phyloP scores from a whole-genome alignment of 345 rosid species.

The Erodium maritimum region DNA sequence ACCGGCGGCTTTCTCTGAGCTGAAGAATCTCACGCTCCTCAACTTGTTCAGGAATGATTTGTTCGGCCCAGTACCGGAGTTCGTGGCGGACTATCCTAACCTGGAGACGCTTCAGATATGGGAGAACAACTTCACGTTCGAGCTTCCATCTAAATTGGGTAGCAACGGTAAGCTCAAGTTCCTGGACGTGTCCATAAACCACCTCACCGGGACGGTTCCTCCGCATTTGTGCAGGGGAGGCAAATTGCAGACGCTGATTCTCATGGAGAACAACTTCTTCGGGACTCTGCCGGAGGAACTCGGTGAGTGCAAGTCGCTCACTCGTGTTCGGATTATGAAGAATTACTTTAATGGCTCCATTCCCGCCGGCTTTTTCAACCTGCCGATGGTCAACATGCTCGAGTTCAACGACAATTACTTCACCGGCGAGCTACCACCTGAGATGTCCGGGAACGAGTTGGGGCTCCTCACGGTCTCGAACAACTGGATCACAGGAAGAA shows the following conservation, averaged over 20 bases:
- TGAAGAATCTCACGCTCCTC: slow-evolving; percentile 41
- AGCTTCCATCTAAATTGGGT: slow-evolving; percentile 59
- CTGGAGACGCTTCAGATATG: slow-evolving; percentile 59
- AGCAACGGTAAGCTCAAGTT: slow-evolving; percentile 41
- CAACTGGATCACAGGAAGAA: slow-evolving; percentile 49
- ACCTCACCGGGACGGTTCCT: slow-evolving; percentile 66
- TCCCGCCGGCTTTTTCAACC: slow-evolving; percentile 57
- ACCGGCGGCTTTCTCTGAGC: slow-evolving; percentile 41
- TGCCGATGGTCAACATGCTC: slow-evolving; percentile 31
- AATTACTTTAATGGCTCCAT: slow-evolving; percentile 52
- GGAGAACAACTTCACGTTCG: slow-evolving; percentile 65
- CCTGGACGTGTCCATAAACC: slow-evolving; percentile 59
- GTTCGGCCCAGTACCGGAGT: slow-evolving; percentile 53
- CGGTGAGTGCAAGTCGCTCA: slow-evolving; percentile 58
- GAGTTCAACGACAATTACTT: slow-evolving; percentile 55
- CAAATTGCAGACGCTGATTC: slow-evolving; percentile 33
- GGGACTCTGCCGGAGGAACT: slow-evolving; percentile 61
- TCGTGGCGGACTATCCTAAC: slow-evolving; percentile 53
- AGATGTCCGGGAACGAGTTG: slow-evolving; percentile 41
- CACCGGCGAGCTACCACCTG: slow-evolving; percentile 58
- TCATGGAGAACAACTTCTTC: slow-evolving; percentile 56
- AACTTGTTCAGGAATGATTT: slow-evolving; percentile 54
- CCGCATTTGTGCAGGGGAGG: slow-evolving; percentile 56
- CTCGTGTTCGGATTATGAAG: slow-evolving; percentile 34
- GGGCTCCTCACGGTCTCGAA: slow-evolving; percentile 34